Evolutionary conservation across 495 filamentous ascomycete genomes (phyloP).

Genomic region (Elaphomyces granulatus): DNA sequence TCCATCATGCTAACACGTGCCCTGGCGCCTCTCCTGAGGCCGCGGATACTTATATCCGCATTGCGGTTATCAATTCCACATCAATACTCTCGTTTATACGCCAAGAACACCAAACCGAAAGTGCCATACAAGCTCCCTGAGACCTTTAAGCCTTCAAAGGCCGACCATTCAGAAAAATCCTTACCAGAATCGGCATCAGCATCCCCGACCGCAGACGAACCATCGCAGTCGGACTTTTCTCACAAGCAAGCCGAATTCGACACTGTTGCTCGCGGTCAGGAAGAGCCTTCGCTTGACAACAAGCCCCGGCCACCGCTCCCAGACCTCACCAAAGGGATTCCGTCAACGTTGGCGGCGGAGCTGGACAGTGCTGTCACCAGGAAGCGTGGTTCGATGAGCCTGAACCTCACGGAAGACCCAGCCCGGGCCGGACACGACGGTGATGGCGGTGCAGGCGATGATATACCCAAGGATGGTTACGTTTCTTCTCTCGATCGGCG

Average conservation of each 20-base stretch:
- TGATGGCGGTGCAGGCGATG: constrained; percentile 33
- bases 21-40: constrained; percentile 32
- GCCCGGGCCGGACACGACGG: constrained; percentile 32
- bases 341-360: constrained; percentile 63
- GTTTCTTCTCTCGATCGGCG: constrained; percentile 78
- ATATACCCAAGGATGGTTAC: too few relatives aligned
- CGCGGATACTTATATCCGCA: constrained; percentile 25
- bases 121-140: constrained; percentile 32
- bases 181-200: neutral
- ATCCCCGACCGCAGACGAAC: neutral
- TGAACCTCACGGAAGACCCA: constrained; percentile 47
- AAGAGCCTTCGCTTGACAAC: too few relatives aligned
- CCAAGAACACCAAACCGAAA: constrained; percentile 32
- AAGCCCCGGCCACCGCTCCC: constrained; percentile 49
- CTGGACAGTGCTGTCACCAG: constrained; percentile 45
- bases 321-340: constrained; percentile 82
- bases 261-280: constrained; percentile 12
- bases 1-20: constrained; percentile 34
- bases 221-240: constrained; percentile 1
- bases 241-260: constrained; percentile 19
- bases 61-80: constrained; percentile 22
- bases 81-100: constrained; percentile 27
- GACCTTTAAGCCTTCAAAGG: constrained; percentile 11
- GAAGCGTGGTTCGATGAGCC: constrained; percentile 24
- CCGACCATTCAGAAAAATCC: constrained; percentile 4